Evolutionary conservation across 1,139 yeast genomes (phyloP), one percentile per base, ranked within the genome.

Genomic region (Kodamaea suecica): DNA sequence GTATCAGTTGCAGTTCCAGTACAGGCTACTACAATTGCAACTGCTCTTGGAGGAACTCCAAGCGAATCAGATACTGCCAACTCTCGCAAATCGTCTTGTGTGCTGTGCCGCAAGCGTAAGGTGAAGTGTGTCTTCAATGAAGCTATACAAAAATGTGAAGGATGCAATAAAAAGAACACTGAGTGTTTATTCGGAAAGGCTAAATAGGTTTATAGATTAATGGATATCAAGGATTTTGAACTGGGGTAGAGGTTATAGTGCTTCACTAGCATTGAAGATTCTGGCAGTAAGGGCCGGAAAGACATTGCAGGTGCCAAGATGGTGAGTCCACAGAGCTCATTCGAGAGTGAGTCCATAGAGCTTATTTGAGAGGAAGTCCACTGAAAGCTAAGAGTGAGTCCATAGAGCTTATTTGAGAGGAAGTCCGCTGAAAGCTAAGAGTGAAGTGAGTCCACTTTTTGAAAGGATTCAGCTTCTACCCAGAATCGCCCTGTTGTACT

Each of bases 21-120:
- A 23, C 32, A 37, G 23, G 31, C 40, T 15, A 31, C 44, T 7
- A 33, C 45, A 10, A 34, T 44, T 23, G 33, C 47, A 1, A 37
- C 37, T 17, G 43, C 45, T 17, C 38, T 44, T 26, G 23, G 38
- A 20, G 40, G 37, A 31, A 39, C 46, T 13, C n/a, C 21, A 6
- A 19, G 21, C 21, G 21, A 19, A 6, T 6, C 21, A 6, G 28
- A 25, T 7, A 10, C 8, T 4, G 47, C 45, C 27, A 28, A 37
- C 34, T 52, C 46, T 15, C 38, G 70, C 30, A 65, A 64, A 42
- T 54, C 60, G 12, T 60, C 66, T 32, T 65, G 71, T 44, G 53
- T 47, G 27, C 56, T 57, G 30, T 65, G 71, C 44, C 53, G 71
- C 37, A 62, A 59, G 44, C 51, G 69, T 43, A 65, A 65, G 43